Base-by-base conservation (phyloP, 2,329 filamentous ascomycete species). In the Parascedosporium putredinis region DNA sequence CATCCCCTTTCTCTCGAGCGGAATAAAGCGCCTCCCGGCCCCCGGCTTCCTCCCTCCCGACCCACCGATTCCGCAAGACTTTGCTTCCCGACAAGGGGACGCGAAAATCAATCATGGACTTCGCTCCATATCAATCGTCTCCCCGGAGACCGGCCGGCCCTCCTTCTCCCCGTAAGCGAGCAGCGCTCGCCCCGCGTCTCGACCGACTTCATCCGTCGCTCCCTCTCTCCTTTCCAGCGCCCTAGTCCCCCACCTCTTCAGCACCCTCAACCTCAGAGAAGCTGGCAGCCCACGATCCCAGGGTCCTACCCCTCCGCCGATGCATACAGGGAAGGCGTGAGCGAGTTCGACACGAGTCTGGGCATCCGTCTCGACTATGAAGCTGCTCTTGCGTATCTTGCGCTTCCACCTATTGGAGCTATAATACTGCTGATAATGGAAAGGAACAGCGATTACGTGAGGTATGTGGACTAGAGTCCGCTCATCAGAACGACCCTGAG, bases 381-480 rank as follows among this genome's bases (percentile, higher is more conserved):
- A 72, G 91, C 93, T 5, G 87, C 84, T 62, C 68, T 96, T 60
- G 91, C 93, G 48, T 98, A 98, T 65, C 63, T 96, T 54, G 72
- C 85, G 46, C 69, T 95, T 12, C 93, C 93, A 54, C 93, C 93
- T 1, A 75, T 90, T 0, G 93, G 91, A 2, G 87, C 86, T 3
- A 87, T 96, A 23, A 65, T 95, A 56, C 67, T 98, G 58, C 67
- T 98, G 56, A 78, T 97, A 42, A 64, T 91, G 55, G 93, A 98
- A 74, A 81, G 90, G 62, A 93, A 95, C 72, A 96, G 89, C 62
- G 93, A 98, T 68, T 98, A 95, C 66, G 93, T 98, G 51, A 79
- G 93, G 86, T 91, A 68, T 52, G 78, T 42, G 20, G 42, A n/a
- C 12, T 38, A n/a, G 12, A 8, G n/a, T 38, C 20, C 3, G 4